Conservation (phyloP, 805 yeast genomes). For the Brettanomyces sp. region DNA sequence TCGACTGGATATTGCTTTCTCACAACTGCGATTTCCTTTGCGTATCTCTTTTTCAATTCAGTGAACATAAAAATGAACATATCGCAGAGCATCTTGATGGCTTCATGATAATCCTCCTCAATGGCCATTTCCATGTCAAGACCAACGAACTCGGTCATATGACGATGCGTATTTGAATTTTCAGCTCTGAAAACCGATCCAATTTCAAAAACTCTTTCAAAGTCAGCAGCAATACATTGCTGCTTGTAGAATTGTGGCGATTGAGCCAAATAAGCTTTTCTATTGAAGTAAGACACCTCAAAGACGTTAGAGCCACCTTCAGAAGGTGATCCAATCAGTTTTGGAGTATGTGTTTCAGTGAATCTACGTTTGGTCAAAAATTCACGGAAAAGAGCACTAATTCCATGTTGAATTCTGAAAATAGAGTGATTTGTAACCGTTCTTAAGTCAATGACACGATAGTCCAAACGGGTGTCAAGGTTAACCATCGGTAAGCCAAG, state of each 20-base stretch:
- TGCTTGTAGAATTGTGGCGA: slow-evolving; percentile 98
- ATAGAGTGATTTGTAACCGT: slow-evolving; percentile 97
- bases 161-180: slow-evolving; percentile 98
- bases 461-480: slow-evolving; percentile 90
- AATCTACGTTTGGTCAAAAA: slow-evolving; percentile 60
- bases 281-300: slow-evolving; percentile 86
- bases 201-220: slow-evolving; percentile 90
- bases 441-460: slow-evolving; percentile 93
- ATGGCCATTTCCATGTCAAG: slow-evolving; percentile 96
- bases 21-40: slow-evolving; percentile 77
- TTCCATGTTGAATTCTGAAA: slow-evolving; percentile 88
- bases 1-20: slow-evolving; percentile 96
- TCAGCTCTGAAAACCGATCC: slow-evolving; percentile 99
- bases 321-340: slow-evolving; percentile 87
- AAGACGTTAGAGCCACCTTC: slow-evolving; percentile 98
- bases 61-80: slow-evolving; percentile 83
- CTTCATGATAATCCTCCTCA: slow-evolving; percentile 97
- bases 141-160: slow-evolving; percentile 97
- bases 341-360: slow-evolving; percentile 93
- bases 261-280: slow-evolving; percentile 90
- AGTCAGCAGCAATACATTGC: slow-evolving; percentile 96
- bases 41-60: slow-evolving; percentile 71
- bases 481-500: slow-evolving; percentile 89
- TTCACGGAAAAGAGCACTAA: slow-evolving; percentile 81
- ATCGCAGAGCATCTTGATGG: slow-evolving; percentile 42